Conservation (phyloP, 257 asterid genomes). For the Fraxinus anomala region DNA sequence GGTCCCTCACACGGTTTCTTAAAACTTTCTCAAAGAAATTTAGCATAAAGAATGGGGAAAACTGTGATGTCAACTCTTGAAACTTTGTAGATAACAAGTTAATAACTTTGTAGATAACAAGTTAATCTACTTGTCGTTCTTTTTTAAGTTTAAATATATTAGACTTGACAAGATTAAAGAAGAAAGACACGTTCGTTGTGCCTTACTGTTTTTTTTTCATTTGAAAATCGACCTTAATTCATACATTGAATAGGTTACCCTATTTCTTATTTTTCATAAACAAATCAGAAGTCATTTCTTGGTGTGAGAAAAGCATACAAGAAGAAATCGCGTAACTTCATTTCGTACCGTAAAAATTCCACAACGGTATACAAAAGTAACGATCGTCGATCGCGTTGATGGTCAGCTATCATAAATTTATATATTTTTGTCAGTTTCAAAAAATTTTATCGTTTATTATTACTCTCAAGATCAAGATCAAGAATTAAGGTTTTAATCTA, state of each 20-base stretch:
- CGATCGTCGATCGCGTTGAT: background rate
- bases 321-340: too few species aligned
- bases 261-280: background rate
- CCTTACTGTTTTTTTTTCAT: too few species aligned
- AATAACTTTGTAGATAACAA: too few species aligned
- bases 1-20: slow-evolving; percentile 6
- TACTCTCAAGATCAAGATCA: background rate
- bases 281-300: too few species aligned
- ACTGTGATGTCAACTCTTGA: background rate
- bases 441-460: too few species aligned
- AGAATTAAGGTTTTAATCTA: background rate
- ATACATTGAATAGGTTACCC: background rate
- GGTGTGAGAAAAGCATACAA: background rate
- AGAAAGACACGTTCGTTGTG: background rate
- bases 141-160: background rate
- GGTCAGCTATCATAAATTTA: background rate
- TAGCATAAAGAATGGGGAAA: background rate
- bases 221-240: too few species aligned
- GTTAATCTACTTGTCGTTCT: background rate
- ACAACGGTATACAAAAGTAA: too few species aligned
- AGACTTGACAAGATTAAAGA: background rate
- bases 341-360: too few species aligned
- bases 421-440: too few species aligned
- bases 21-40: background rate
- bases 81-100: background rate